Evolutionary conservation across 306 rosid genomes (phyloP).

Genomic region (Senna siamea): DNA sequence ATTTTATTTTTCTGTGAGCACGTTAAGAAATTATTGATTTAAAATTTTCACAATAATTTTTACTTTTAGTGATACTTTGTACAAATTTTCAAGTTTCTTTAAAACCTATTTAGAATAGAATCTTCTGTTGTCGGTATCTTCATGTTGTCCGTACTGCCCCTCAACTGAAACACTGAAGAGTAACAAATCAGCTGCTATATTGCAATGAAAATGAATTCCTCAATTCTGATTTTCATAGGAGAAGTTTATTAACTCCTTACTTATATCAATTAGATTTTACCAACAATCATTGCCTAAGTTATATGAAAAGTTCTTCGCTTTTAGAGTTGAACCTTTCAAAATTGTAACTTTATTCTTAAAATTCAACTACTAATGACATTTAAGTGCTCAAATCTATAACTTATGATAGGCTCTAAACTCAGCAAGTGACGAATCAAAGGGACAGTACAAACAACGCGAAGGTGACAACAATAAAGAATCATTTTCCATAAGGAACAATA

Average conservation of each 20-base stretch:
- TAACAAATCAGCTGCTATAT: constrained; percentile 25
- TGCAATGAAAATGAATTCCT: constrained; percentile 9
- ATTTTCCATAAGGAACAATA: too few species aligned
- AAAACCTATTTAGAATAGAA: too few species aligned
- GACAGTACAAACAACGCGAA: too few species aligned
- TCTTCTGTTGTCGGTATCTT: too few species aligned
- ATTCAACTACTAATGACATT: constrained; percentile 41
- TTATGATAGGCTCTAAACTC: constrained; percentile 27
- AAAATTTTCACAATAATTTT: too few species aligned
- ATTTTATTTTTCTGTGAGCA: too few species aligned
- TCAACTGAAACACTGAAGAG: background rate
- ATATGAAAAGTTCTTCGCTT: constrained; percentile 32
- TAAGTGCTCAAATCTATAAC: constrained; percentile 46
- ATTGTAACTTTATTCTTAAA: constrained; percentile 49
- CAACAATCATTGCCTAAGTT: background rate
- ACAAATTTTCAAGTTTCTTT: too few species aligned
- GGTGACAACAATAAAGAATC: too few species aligned
- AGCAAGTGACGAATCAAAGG: background rate
- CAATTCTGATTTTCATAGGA: constrained; percentile 37
- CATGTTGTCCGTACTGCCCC: too few species aligned
- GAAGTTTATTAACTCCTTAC: constrained; percentile 47
- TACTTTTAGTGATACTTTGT: too few species aligned
- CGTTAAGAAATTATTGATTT: too few species aligned
- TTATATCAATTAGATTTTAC: constrained; percentile 50
- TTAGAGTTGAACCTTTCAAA: constrained; percentile 29